Evolutionary conservation across 495 filamentous ascomycete genomes (phyloP).

Genomic region (Trichoderma asperelloides): DNA sequence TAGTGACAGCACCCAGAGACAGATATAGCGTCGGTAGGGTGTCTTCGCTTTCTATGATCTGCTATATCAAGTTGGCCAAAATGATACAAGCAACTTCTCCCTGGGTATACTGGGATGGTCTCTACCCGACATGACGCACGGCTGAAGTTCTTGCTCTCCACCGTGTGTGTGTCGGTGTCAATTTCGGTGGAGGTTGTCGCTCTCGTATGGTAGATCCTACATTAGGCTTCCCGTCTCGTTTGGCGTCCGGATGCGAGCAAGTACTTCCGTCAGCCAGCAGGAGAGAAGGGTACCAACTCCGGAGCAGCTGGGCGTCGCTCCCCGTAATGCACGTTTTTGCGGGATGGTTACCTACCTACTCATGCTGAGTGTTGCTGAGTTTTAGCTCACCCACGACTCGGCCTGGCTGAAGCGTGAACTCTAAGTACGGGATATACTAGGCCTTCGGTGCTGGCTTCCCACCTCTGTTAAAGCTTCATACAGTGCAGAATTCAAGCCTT

Average conservation of each 20-base stretch:
- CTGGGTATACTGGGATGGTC: not conserved
- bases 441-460: not conserved
- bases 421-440: not conserved
- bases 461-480: not conserved
- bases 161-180: conserved; percentile 2
- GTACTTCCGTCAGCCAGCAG: conserved; percentile 7
- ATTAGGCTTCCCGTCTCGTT: conserved; percentile 4
- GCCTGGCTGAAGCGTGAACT: not conserved
- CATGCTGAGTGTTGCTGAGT: not conserved
- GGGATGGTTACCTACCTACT: not conserved
- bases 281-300: not conserved
- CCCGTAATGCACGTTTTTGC: not conserved
- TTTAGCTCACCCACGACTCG: not conserved
- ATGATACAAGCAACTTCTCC: not conserved
- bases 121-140: not conserved
- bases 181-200: conserved; percentile 7
- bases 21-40: not conserved
- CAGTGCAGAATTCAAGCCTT: not conserved
- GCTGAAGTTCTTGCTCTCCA: not conserved
- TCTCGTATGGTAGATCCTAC: conserved; percentile 6
- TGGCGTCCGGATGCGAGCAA: conserved; percentile 2
- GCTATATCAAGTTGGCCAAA: not conserved
- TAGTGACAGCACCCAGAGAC: too few relatives aligned
- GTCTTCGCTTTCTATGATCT: not conserved
- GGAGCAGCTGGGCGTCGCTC: not conserved